Evolutionary conservation across 306 rosid genomes (phyloP).

Genomic region (Cucumis melo): DNA sequence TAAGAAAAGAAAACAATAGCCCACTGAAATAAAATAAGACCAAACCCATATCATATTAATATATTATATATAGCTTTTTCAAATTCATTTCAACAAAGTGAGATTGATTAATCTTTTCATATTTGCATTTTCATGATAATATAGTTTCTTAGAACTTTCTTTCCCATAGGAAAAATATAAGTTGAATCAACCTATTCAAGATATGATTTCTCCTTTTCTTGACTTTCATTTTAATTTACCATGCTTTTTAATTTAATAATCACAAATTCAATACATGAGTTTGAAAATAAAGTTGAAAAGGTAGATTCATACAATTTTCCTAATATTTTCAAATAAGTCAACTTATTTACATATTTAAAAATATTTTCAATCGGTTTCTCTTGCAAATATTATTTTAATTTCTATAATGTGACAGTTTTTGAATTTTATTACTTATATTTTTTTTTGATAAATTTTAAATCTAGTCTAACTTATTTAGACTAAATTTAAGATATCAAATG

Average conservation of each 20-base stretch:
- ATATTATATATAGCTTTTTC: background rate
- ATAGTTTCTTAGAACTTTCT: background rate
- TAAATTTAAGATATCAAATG: too few species aligned
- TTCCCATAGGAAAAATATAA: background rate
- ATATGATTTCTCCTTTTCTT: background rate
- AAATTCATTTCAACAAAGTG: background rate
- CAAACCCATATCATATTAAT: background rate
- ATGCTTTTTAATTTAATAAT: background rate
- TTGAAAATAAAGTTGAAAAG: background rate
- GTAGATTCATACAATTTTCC: too few species aligned
- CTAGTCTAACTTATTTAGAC: too few species aligned
- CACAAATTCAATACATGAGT: background rate
- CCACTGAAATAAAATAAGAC: background rate
- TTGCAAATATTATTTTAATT: too few species aligned
- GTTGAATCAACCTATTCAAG: background rate
- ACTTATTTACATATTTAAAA: too few species aligned
- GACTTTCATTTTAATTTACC: background rate
- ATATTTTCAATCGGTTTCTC: too few species aligned
- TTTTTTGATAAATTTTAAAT: too few species aligned
- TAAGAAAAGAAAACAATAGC: background rate
- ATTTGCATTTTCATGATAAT: background rate
- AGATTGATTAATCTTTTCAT: background rate
- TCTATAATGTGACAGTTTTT: too few species aligned
- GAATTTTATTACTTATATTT: too few species aligned
- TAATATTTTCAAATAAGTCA: too few species aligned